Percentiles rank a stretch among this genome's conserved stretches.
phyloP scores from a whole-genome alignment of 768 basidiomycete genomes.

The Exsudoporus frostii region DNA sequence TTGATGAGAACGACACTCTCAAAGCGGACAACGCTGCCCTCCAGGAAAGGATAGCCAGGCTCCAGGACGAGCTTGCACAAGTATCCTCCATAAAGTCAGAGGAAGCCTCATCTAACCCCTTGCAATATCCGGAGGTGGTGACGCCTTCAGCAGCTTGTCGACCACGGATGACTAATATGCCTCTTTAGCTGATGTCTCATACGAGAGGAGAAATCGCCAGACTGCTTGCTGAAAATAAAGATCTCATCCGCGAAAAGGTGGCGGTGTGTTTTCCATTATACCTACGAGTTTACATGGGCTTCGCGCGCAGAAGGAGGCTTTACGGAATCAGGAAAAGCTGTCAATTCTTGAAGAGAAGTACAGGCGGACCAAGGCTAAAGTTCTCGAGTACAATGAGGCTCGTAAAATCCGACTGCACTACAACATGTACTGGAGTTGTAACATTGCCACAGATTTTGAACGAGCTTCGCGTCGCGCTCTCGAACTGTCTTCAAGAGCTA shows the following conservation, averaged over 20 bases:
- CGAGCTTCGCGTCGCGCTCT: constrained; percentile 20
- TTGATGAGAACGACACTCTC: constrained; percentile 17
- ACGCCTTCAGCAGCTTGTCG: background rate
- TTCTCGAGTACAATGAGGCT: constrained; percentile 17
- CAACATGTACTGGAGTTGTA: background rate
- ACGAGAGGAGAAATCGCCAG: constrained; percentile 10
- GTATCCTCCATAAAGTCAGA: constrained; percentile 19
- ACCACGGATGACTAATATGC: constrained; percentile 1
- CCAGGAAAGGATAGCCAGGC: constrained; percentile 9
- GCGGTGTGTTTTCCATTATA: background rate
- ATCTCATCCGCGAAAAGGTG: constrained; percentile 17
- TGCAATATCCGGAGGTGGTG: constrained; percentile 10
- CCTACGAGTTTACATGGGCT: background rate
- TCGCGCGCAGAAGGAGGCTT: constrained; percentile 12
- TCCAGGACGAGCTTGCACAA: constrained; percentile 11
- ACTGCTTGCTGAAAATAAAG: constrained; percentile 15
- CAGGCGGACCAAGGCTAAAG: constrained; percentile 15
- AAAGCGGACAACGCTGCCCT: constrained; percentile 19
- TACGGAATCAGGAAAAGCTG: constrained; percentile 6
- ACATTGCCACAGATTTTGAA: constrained; percentile 13
- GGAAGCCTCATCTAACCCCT: background rate
- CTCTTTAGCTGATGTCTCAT: constrained; percentile 6
- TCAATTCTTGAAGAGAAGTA: constrained; percentile 19
- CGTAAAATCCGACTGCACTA: constrained; percentile 2
- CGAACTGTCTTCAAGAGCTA: constrained; percentile 15